A percentile compares a stretch with the other conserved stretches of the same genome.
Evolutionary conservation across 345 rosid species (phyloP).

Genomic region (Eucalyptus guilfoylei): DNA sequence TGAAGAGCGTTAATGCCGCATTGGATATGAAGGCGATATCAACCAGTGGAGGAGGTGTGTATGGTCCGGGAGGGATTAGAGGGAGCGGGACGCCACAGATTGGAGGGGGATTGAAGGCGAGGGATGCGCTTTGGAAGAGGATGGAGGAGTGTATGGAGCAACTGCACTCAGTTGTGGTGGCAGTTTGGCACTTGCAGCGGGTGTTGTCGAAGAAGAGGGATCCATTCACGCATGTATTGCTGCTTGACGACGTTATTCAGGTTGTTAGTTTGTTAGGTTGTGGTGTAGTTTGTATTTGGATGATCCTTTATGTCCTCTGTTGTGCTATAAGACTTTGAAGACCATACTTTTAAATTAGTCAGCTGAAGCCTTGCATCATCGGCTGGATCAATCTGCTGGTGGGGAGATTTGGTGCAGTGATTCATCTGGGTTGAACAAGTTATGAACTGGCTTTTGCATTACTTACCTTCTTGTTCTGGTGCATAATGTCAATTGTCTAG

Average conservation of each 20-base stretch:
- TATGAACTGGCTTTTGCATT: not conserved
- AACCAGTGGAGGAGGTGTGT: constrained; percentile 36
- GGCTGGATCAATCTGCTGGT: not conserved
- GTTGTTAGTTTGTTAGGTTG: constrained; percentile 29
- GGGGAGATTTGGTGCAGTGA: not conserved
- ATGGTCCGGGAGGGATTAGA: constrained; percentile 89
- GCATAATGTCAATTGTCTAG: not conserved
- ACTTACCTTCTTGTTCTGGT: not conserved
- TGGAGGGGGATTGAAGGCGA: constrained; percentile 80
- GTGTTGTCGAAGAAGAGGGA: constrained; percentile 94
- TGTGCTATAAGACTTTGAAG: not conserved
- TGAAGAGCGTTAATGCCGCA: constrained; percentile 63
- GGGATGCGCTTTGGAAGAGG: constrained; percentile 94
- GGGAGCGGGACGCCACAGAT: constrained; percentile 90
- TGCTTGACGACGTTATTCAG: constrained; percentile 93
- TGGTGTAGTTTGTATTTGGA: not conserved
- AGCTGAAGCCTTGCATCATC: not conserved
- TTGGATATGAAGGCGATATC: constrained; percentile 95
- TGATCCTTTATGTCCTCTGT: not conserved
- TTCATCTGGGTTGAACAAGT: not conserved
- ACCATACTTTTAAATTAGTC: not conserved
- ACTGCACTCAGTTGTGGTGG: constrained; percentile 64
- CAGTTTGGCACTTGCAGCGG: constrained; percentile 98
- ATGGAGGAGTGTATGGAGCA: constrained; percentile 83
- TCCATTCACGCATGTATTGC: constrained; percentile 87